Percentiles rank a stretch among this genome's conserved stretches.
Conservation (phyloP, 495 filamentous ascomycete species). For the Neurospora pannonica region DNA sequence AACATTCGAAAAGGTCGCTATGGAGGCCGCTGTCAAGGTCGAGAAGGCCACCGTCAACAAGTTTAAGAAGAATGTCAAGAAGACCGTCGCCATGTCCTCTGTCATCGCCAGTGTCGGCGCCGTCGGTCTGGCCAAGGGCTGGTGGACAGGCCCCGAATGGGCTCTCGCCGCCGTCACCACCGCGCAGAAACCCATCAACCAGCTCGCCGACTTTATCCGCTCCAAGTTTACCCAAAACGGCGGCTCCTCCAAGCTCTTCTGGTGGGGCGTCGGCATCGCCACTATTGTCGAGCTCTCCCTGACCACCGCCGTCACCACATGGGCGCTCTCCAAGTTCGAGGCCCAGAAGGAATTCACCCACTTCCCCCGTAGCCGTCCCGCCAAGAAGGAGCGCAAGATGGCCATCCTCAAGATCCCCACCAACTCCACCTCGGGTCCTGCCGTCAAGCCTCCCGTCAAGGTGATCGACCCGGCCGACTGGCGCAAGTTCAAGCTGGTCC, state of each 20-base stretch:
- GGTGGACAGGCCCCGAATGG: not conserved
- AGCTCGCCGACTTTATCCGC: not conserved
- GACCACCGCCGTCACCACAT: not conserved
- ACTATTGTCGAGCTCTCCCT: conserved; percentile 5
- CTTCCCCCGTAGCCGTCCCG: not conserved
- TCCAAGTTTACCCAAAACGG: not conserved
- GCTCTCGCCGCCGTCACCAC: not conserved
- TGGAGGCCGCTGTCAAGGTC: conserved; percentile 12
- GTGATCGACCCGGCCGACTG: conserved; percentile 34
- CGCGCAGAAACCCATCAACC: not conserved
- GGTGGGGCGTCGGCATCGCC: conserved; percentile 10
- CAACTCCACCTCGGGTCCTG: conserved; percentile 20
- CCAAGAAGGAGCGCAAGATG: not conserved
- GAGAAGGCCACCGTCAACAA: not conserved
- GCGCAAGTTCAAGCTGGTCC: conserved; percentile 33
- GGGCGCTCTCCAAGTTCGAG: conserved; percentile 10
- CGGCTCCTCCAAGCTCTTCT: conserved; percentile 18
- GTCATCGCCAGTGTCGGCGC: conserved; percentile 14
- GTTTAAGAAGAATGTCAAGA: conserved; percentile 23
- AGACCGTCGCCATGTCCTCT: conserved; percentile 20
- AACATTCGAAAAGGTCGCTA: conserved; percentile 1
- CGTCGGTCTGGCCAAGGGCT: conserved; percentile 4
- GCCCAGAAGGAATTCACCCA: conserved; percentile 13
- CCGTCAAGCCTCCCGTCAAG: conserved; percentile 20
- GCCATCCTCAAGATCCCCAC: conserved; percentile 5